Base-by-base conservation (phyloP, 2,329 filamentous ascomycete genomes). In the Colletotrichum caudatum region DNA sequence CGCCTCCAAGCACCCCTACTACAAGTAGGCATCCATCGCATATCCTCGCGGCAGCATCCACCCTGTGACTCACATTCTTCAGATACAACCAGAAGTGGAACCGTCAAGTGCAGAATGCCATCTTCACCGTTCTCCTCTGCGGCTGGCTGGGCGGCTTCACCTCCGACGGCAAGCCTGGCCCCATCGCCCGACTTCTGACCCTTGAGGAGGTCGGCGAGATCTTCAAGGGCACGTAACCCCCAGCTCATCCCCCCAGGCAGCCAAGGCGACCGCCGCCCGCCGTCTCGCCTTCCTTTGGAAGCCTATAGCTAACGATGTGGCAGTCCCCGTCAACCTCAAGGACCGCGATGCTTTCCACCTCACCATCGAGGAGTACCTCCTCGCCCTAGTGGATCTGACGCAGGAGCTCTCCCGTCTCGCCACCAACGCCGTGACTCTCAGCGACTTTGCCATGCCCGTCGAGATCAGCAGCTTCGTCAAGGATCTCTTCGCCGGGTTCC, bases 351-450 rank as follows among this genome's bases (percentile, higher is more conserved):
- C 91, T 62, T 99, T 99, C 87, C 96, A 99, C 81, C 87, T 99
- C 77, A 97, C 94, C 54, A 95, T 98, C 77, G 96, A 99, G 82
- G 96, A 99, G 83, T 99, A 99, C 82, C 91, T 99, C 33, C 91
- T 97, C 71, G 91, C 94, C 18, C 87, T 98, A 71, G 95, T 96
- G 70, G 90, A 91, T 72, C 89, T 98, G 71, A 93, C 96, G 50
- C 94, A 97, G 78, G 96, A 99, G 83, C 88, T 99, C 77, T 88
- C 93, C 72, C 94, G 95, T 53, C 89, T 99, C 69, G 94, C 96
- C 44, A 94, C 96, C 82, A 99, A 99, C 83, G 92, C 94, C 6
- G 96, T 99, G 75, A 97, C 95, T 0, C 86, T 97, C 48, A 94
- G 94, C 70, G 95, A 99, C 82, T 94, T 95, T 77, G 87, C 89